Base-by-base conservation (phyloP, 129 eudicot genomes). In the Calendula officinalis region DNA sequence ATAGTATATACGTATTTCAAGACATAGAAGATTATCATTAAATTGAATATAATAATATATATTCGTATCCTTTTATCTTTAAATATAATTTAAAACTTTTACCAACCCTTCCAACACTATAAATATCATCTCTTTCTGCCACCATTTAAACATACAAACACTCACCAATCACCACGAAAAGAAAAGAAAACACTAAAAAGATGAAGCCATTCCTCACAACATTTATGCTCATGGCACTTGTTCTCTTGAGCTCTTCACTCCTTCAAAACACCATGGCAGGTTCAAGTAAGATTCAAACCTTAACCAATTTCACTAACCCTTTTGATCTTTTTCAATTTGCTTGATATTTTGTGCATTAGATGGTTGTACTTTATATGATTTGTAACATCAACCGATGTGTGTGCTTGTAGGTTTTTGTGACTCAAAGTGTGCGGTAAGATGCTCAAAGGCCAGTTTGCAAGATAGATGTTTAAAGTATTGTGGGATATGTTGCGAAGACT, bases 381-480 rank as follows among this genome's bases (percentile, higher is more conserved):
- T 70, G 37, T 60, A 15, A 27, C 7, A 7, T 13, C 6, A 8
- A 5, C n/a, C 3, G 7, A 0, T 3, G 17, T 0, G 30, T 5
- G 32, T 30, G 37, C 7, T 41, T 70, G 56, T 15, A 84, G 87
- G 74, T 52, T 67, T 75, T 47, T 89, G 90, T 39, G 87, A 78
- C 50, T 72, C 84, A 2, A 89, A 84, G 60, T 90, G 95, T 50
- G 81, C 16, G 14, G 70, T 4, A 68, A 81, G 97, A 76, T 90
- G 97, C 56, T 75, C 95, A 15, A 80, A 90, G 77, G 91, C 97
- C 46, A 85, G 89, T 7, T 3, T 38, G 16, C 38, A 79, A 40
- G 85, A 90, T 12, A 78, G 87, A 60, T 90, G 95, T 71, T 33
- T 90, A 59, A 79, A 83, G 71, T 86, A 86, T 55, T 86, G 95